A percentile compares a stretch with the other conserved stretches of the same genome.
Evolutionary conservation across 305 asterid species (phyloP).

Genomic region (Solanum chacoense): DNA sequence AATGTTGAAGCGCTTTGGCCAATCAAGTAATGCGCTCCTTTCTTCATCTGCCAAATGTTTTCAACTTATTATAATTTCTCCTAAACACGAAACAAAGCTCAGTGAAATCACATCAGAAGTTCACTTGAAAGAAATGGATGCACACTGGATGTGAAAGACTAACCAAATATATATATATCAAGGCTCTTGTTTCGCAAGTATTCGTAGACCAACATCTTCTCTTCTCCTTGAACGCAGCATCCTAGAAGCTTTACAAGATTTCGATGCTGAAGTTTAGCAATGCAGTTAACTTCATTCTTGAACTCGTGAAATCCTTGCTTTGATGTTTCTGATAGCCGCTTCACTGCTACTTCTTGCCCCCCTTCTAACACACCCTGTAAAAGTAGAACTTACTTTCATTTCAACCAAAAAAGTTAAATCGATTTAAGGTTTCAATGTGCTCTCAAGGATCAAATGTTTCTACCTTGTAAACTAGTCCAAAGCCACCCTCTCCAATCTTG

Average conservation of each 20-base stretch:
- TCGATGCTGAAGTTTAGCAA: constrained; percentile 34
- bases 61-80: neutral
- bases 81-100: neutral
- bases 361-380: constrained; percentile 20
- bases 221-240: constrained; percentile 26
- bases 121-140: neutral
- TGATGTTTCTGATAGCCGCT: constrained; percentile 25
- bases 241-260: constrained; percentile 37
- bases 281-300: constrained; percentile 24
- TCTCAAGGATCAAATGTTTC: neutral
- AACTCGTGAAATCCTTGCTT: constrained; percentile 32
- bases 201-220: constrained; percentile 30
- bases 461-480: constrained; percentile 12
- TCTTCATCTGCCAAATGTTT: constrained; percentile 11
- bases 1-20: constrained; percentile 18
- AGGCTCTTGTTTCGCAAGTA: constrained; percentile 33
- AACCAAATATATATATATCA: constrained; percentile 27
- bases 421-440: neutral
- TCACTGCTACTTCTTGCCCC: constrained; percentile 33
- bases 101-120: neutral
- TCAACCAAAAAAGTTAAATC: neutral
- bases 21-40: constrained; percentile 10
- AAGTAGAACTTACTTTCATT: neutral
- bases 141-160: neutral
- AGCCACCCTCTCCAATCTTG: constrained; percentile 11